Conservation (phyloP, 805 yeast genomes). For the Scheffersomyces spartinae region DNA sequence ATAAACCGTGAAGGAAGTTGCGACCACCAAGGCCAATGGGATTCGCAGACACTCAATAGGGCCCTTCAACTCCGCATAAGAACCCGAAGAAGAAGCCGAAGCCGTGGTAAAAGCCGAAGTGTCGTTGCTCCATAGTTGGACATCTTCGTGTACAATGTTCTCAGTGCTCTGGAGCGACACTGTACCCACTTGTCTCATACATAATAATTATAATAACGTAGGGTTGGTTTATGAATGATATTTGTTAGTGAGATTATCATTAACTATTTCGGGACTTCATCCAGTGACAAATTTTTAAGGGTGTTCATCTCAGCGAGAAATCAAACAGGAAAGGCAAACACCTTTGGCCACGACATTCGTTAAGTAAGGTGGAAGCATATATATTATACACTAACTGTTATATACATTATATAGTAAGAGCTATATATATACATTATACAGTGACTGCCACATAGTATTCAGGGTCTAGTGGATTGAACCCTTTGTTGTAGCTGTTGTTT, state of each 20-base stretch:
- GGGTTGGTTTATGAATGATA: neutral
- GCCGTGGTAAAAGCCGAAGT: slow-evolving; percentile 2
- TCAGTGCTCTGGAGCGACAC: too few relatives aligned
- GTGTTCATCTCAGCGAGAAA: too few relatives aligned
- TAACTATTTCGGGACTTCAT: slow-evolving; percentile 1
- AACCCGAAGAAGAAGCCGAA: slow-evolving; percentile 12
- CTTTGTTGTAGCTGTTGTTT: slow-evolving; percentile 1
- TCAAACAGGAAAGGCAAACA: too few relatives aligned
- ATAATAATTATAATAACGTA: slow-evolving; percentile 8
- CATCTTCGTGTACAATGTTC: too few relatives aligned
- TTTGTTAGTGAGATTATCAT: slow-evolving; percentile 1
- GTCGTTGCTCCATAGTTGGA: slow-evolving; percentile 8
- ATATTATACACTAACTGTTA: slow-evolving; percentile 1
- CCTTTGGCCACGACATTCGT: too few relatives aligned
- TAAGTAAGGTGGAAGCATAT: too few relatives aligned
- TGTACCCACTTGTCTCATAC: slow-evolving; percentile 9
- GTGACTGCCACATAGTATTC: slow-evolving; percentile 10
- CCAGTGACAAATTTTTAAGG: slow-evolving; percentile 3
- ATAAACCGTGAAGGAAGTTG: neutral
- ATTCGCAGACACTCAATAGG: neutral
- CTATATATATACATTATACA: neutral
- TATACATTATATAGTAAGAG: neutral
- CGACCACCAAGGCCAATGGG: neutral
- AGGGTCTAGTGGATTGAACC: slow-evolving; percentile 5
- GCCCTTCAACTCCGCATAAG: slow-evolving; percentile 1